Conservation (phyloP, 352 stramenopile species). For the Lagenidium giganteum region DNA sequence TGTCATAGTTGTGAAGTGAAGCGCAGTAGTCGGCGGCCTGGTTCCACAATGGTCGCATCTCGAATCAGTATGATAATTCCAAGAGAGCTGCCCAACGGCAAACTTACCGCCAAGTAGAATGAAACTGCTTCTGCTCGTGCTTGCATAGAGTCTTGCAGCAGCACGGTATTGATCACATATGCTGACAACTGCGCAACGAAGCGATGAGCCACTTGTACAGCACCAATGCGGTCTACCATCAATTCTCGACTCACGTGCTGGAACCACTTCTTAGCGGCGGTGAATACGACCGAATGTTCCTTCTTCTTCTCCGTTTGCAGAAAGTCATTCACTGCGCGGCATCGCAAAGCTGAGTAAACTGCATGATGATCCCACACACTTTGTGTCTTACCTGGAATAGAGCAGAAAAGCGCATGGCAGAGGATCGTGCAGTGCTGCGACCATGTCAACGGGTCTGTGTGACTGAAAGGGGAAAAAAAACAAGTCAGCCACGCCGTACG, state of each 20-base stretch:
- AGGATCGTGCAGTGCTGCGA: conserved; percentile 59
- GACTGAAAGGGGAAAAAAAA: conserved; percentile 57
- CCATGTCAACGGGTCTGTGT: conserved; percentile 44
- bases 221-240: not conserved
- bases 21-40: conserved; percentile 58
- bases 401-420: conserved; percentile 61
- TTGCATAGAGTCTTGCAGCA: conserved; percentile 47
- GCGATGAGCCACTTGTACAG: too few relatives aligned
- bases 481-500: conserved; percentile 48
- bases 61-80: too few relatives aligned
- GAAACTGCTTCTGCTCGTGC: conserved; percentile 55
- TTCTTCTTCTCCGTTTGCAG: conserved; percentile 34
- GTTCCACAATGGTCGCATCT: too few relatives aligned
- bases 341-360: too few relatives aligned
- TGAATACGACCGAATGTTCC: conserved; percentile 37
- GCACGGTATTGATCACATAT: conserved; percentile 63
- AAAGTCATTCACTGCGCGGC: conserved; percentile 51
- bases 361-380: too few relatives aligned
- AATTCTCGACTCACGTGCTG: conserved; percentile 44
- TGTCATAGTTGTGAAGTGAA: conserved; percentile 68
- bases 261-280: conserved; percentile 56
- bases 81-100: too few relatives aligned
- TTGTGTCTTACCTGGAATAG: conserved; percentile 48
- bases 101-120: conserved; percentile 65
- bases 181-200: conserved; percentile 37